phyloP scores from a whole-genome alignment of 2,329 filamentous ascomycete genomes.

The Phaeosphaeriaceae sp. region DNA sequence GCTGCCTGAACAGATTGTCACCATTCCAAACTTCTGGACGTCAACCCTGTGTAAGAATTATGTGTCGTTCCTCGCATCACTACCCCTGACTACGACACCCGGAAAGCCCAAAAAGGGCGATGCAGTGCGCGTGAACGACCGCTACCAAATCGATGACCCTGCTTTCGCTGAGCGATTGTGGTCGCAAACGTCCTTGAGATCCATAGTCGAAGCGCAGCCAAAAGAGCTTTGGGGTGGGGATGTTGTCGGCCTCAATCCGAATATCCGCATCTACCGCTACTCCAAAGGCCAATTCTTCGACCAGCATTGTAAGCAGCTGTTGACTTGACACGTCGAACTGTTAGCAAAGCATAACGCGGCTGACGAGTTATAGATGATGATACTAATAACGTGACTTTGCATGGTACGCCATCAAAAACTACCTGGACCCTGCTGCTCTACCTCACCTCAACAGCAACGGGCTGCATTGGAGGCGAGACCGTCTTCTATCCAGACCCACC shows the following conservation, averaged over 20 bases:
- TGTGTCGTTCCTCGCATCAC: slow-evolving; percentile 71
- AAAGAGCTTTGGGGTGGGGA: slow-evolving; percentile 75
- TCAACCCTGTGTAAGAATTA: slow-evolving; percentile 77
- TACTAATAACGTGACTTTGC: slow-evolving; percentile 73
- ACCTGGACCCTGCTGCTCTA: slow-evolving; percentile 94
- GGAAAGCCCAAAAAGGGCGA: slow-evolving; percentile 79
- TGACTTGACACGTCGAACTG: neutral
- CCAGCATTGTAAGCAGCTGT: slow-evolving; percentile 76
- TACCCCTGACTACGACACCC: slow-evolving; percentile 80
- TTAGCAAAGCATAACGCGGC: neutral
- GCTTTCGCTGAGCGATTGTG: slow-evolving; percentile 78
- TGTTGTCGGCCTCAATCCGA: slow-evolving; percentile 83
- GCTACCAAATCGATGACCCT: slow-evolving; percentile 81
- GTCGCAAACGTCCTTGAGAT: slow-evolving; percentile 75
- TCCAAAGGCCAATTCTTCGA: slow-evolving; percentile 88
- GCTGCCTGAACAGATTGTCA: slow-evolving; percentile 72
- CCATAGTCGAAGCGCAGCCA: slow-evolving; percentile 56
- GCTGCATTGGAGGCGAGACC: slow-evolving; percentile 85
- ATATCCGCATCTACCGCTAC: slow-evolving; percentile 90
- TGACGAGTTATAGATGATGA: slow-evolving; percentile 71
- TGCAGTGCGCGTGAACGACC: slow-evolving; percentile 85
- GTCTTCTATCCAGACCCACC: slow-evolving; percentile 78
- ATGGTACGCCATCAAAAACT: slow-evolving; percentile 62
- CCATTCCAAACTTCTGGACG: slow-evolving; percentile 78
- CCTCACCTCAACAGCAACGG: slow-evolving; percentile 75